phyloP scores from a whole-genome alignment of 2,329 filamentous ascomycete species.

The Colletotrichum spaethianum region DNA sequence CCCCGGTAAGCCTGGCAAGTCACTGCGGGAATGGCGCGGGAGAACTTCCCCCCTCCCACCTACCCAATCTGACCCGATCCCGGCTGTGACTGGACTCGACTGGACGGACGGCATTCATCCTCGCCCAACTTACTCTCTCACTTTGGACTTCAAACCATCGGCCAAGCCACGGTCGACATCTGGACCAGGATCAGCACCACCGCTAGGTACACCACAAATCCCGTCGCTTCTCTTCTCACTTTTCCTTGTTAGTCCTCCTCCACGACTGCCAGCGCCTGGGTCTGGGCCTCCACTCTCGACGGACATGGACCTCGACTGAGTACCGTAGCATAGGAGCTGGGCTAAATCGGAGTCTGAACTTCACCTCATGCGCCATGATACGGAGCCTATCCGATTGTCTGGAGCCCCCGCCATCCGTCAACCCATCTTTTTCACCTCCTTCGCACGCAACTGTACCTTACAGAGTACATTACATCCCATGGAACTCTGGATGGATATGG shows the following conservation, averaged over 20 bases:
- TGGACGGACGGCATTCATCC: background rate
- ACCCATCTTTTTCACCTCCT: background rate
- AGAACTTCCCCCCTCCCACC: conserved; percentile 4
- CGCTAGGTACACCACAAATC: too few relatives aligned
- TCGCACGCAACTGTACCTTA: background rate
- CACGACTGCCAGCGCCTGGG: background rate
- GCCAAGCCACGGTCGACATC: conserved; percentile 1
- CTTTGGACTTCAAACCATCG: background rate
- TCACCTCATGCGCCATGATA: background rate
- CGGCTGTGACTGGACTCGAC: background rate
- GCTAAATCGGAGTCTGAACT: background rate
- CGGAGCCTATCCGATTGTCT: conserved; percentile 12
- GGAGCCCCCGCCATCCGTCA: conserved; percentile 15
- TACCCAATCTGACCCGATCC: background rate
- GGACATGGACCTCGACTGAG: background rate
- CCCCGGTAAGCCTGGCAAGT: background rate
- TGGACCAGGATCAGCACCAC: background rate
- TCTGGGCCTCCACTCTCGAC: background rate
- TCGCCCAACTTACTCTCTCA: background rate
- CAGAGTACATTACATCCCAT: conserved; percentile 18
- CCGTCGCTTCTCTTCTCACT: background rate
- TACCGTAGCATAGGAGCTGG: background rate
- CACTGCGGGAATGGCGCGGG: conserved; percentile 30
- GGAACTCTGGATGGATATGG: conserved; percentile 19
- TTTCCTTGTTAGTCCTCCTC: background rate